Evolutionary conservation across 306 rosid genomes (phyloP).

Genomic region (Glycine soja): DNA sequence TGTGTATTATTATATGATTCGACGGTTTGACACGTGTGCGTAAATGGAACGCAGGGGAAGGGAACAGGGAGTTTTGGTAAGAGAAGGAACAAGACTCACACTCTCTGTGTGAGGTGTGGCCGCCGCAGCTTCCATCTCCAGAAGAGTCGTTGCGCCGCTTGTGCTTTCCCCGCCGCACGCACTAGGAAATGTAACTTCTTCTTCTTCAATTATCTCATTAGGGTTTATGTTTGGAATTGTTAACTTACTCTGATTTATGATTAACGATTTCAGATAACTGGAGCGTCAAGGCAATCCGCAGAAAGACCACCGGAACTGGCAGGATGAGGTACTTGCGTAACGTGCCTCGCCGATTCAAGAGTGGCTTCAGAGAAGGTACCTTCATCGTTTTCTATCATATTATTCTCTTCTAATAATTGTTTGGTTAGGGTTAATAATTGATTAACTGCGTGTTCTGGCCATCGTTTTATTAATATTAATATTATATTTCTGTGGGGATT

Average conservation of each 20-base stretch:
- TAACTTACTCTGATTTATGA: background rate
- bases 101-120: conserved; percentile 94
- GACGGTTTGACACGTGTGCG: background rate
- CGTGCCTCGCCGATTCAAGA: conserved; percentile 98
- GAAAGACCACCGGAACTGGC: conserved; percentile 99
- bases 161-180: conserved; percentile 98
- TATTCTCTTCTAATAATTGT: background rate
- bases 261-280: conserved; percentile 69
- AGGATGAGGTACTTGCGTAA: conserved; percentile 96
- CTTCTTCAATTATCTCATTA: background rate
- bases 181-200: conserved; percentile 66
- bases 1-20: background rate
- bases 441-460: background rate
- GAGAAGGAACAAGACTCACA: conserved; percentile 99
- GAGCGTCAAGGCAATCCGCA: conserved; percentile 94
- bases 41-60: conserved; percentile 70
- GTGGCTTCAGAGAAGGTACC: conserved; percentile 97
- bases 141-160: conserved; percentile 93
- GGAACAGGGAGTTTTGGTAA: conserved; percentile 98
- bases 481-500: background rate
- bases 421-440: background rate
- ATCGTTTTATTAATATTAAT: background rate
- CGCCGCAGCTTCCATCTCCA: conserved; percentile 99
- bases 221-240: background rate
- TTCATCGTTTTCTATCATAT: background rate